Base-by-base conservation (phyloP, 2,329 filamentous ascomycete species). In the Grosmannia clavigera region DNA sequence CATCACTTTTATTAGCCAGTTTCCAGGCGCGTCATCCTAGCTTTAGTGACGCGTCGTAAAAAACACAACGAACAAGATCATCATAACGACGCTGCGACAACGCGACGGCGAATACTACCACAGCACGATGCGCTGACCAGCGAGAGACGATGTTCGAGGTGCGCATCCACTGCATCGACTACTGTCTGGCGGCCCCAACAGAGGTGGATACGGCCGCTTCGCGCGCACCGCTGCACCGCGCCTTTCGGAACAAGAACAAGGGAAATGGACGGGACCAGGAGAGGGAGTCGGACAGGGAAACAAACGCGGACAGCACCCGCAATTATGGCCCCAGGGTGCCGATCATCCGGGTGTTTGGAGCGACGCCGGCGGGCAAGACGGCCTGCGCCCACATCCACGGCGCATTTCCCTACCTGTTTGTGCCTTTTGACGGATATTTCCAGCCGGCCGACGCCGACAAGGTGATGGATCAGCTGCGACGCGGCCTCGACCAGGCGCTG, bases 151-250 rank as follows among this genome's bases (percentile, higher is more conserved):
- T 82, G 66, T 97, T 99, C 75, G 87, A 89, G 67, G 85, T 99
- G 70, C 88, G 92, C 67, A 78, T 99, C 69, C 96, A 99, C 72
- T 96, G 90, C 76, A 86, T 99, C 75, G 94, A 99, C 74, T 86
- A 94, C 72, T 99, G 97, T 72, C 91, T 96, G 74, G 83, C 86
- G 50, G 78, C 78, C 12, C 88, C 91, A 22, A 88, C 90, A 57
- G 80, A 81, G 65, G 86, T 94, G 71, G 92, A 97, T 73, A 70
- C 75, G 83, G 65, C 81, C 76, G 31, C 77, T 76, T 55, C 82
- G 79, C 25, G 80, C 85, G 67, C 74, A 81, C 62, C 75, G 5
- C 58, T 65, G 11, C 19, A 25, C 5, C n/a, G 57, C 2, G 10
- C 14, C 35, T 40, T 27, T n/a, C 11, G 31, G n/a, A 11, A 50